Base-by-base conservation (phyloP, 129 eudicot species). In the Deinandra increscens region DNA sequence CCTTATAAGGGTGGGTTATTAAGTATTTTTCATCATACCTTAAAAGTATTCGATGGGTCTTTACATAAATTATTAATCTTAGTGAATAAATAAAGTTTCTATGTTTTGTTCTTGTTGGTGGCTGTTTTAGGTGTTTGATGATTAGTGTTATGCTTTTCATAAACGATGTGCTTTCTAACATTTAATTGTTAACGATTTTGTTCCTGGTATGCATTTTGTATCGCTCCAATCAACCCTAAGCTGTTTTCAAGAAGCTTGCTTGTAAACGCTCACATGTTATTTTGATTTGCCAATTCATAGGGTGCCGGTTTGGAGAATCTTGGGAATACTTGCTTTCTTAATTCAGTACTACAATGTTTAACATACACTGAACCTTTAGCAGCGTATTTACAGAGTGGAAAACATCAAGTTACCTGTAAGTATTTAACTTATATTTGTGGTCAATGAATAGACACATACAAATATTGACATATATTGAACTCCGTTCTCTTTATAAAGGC, bases 261-360 rank as follows among this genome's bases (percentile, higher is more conserved):
- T 60, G 26, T 22, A 60, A 45, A 72, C 22, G 51, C 9, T 39
- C 50, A 51, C 11, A 8, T 9, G 22, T 26, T 53, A 53, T 64
- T 41, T 53, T 72, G 72, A 12, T 66, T 53, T 29, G 12, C 23
- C 58, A 19, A 58, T 58, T 4, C 29, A 33, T 54, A 26, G 98
- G 98, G 98, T 67, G 98, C 98, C 46, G 98, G 98, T 42, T 76
- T 93, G 81, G 95, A 84, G 69, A 93, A 93, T 77, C 96, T 93
- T 56, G 98, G 98, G 53, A 93, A 93, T 81, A 93, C 98, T 36
- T 93, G 98, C 64, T 93, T 89, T 67, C 85, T 93, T 29, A 93
- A 93, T 76, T 93, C 98, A 13, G 96, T 89, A 68, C 79, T 93
- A 23, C 98, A 93, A 51, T 93, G 98, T 66, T 78, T 93, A 80